Base-by-base conservation (phyloP, 2,329 filamentous ascomycete species). In the Thelonectria rubi region DNA sequence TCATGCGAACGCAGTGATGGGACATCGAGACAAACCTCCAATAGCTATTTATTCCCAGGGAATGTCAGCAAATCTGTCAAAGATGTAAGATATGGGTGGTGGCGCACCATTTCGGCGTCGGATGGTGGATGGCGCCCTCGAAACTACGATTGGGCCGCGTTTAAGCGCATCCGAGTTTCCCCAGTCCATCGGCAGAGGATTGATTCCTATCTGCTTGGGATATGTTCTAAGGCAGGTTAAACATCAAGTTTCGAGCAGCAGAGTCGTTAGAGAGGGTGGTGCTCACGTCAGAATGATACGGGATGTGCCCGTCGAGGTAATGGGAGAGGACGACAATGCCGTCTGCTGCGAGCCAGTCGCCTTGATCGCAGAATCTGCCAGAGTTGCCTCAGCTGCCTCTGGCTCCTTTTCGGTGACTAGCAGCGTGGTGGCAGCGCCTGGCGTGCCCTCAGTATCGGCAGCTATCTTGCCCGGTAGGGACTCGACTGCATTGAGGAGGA, bases 121-220 rank as follows among this genome's bases (percentile, higher is more conserved):
- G 69, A 97, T 91, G 5, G 92, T 95, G 56, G 87, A 88, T 30
- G 88, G 81, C 62, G 87, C 85, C 70, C 93, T 86, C 24, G 91
- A 95, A 45, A 97, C 94, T 53, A 97, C 90, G 51, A 98, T 91
- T 5, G 94, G 94, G 2, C 94, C 95, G 77, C 94, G 87, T 71
- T 88, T 82, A 60, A 84, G 77, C 40, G 92, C 88, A 75, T 97
- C 91, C 56, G 85, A 79, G 57, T 92, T 87, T 52, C 94, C 94
- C 94, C 94, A 98, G 69, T 91, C 85, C 83, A 98, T 88, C 20
- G 88, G 87, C 53, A 97, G 81, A n/a, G 94, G 94, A 67, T 97
- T 92, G 77, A 98, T 94, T 65, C 94, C 94, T 67, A 92, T 93
- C 79, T 97, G 94, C 70, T 93, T 93, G 26, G 94, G 94, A 77